Evolutionary conservation across 805 yeast species (phyloP).

Genomic region (Sugiyamaella boreocaroliniensis): DNA sequence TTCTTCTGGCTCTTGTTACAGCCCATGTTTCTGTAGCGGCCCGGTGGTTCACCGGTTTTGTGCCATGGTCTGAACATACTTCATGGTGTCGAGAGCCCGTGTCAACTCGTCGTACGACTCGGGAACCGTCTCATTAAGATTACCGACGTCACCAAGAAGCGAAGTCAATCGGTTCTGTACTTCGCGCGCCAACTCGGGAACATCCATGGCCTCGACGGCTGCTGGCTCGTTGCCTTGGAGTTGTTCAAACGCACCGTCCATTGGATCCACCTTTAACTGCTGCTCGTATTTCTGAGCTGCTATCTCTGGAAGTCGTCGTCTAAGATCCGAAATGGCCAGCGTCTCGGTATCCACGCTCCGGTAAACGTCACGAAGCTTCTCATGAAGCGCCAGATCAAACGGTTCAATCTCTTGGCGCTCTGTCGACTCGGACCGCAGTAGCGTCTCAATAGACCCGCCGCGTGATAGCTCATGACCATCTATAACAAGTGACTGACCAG

Average conservation of each 20-base stretch:
- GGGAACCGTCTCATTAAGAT: not conserved
- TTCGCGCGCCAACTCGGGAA: not conserved
- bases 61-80: not conserved
- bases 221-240: not conserved
- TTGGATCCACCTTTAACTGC: not conserved
- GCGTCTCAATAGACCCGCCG: slow-evolving; percentile 21
- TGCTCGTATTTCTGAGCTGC: slow-evolving; percentile 32
- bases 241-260: not conserved
- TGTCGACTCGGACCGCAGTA: slow-evolving; percentile 17
- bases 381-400: slow-evolving; percentile 60
- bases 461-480: slow-evolving; percentile 44
- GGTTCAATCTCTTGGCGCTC: slow-evolving; percentile 48
- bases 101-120: not conserved
- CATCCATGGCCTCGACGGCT: not conserved
- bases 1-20: no score
- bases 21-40: no score
- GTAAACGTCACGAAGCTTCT: slow-evolving; percentile 48
- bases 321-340: slow-evolving; percentile 46
- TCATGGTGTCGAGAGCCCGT: not conserved
- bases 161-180: not conserved
- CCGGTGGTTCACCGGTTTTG: not conserved
- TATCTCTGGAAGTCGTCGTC: slow-evolving; percentile 35
- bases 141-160: not conserved
- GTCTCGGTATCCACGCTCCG: slow-evolving; percentile 58
- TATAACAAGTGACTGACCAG: slow-evolving; percentile 48